Base-by-base conservation (phyloP, 495 filamentous ascomycete genomes). In the Oidiodendron maius region DNA sequence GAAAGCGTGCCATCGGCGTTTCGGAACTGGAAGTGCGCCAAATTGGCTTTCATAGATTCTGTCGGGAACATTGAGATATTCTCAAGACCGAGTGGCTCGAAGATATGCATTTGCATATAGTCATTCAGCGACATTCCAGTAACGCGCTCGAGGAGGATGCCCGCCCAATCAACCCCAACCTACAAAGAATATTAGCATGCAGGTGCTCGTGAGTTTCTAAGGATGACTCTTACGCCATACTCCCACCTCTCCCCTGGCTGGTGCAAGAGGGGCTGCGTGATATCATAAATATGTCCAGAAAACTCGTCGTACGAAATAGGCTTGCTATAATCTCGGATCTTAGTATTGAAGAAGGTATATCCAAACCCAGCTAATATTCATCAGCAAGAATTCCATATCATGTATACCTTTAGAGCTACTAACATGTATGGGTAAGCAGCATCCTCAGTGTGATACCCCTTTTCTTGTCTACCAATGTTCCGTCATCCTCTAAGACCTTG, bases 301-400 rank as follows among this genome's bases (percentile, higher is more conserved):
- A 84, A 77, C 55, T 81, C 78, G 56, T 82, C 76, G 8, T 66
- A 53, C n/a, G 77, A 77, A 16, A 64, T 50, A 0, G 76, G 76
- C 21, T 64, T 60, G 4, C 61, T 61, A 51, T 63, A 74, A 17
- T 76, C 63, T 16, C 68, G 53, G 10, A 82, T 52, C 46, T 67
- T 67, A 5, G 75, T 67, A 50, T 81, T 75, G 55, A 76, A 75
- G 53, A 82, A 80, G 11, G 66, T 60, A 40, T 77, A 78, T 6
- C 64, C 64, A 25, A 77, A 74, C 8, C 74, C 72, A 57, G 74
- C 66, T 61, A 8, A n/a, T n/a, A n/a, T n/a, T n/a, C n/a, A n/a
- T n/a, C n/a, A n/a, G n/a, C n/a, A n/a, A 69, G 55, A n/a, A n/a
- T n/a, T n/a, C n/a, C n/a, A n/a, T n/a, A n/a, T n/a, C n/a, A n/a